phyloP scores from a whole-genome alignment of 192 early-diverging fungal genomes.

The Dimargaris xerosporica region DNA sequence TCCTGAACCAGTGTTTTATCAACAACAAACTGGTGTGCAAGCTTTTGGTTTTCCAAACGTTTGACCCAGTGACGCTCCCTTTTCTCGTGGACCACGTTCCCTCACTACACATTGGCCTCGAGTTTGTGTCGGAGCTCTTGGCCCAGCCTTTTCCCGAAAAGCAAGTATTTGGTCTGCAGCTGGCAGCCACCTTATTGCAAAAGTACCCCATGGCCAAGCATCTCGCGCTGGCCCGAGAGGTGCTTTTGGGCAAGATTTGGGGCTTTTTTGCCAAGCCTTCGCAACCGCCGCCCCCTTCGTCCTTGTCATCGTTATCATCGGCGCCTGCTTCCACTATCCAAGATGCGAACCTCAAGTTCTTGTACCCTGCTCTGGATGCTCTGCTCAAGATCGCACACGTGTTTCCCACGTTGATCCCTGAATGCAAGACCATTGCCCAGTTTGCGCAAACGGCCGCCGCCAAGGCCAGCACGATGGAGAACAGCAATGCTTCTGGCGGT shows the following conservation, averaged over 20 bases:
- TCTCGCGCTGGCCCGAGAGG: neutral
- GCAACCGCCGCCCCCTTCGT: no score
- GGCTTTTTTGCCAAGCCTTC: neutral
- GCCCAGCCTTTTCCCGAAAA: neutral
- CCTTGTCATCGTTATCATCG: no score
- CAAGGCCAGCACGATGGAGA: neutral
- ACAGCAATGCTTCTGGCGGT: neutral
- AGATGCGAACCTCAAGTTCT: no score
- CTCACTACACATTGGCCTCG: conserved; percentile 41
- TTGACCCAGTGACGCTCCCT: conserved; percentile 29
- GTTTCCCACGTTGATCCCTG: neutral
- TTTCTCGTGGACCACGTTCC: conserved; percentile 42
- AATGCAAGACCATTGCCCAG: neutral
- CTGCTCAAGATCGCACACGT: neutral
- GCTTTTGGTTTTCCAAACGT: conserved; percentile 44
- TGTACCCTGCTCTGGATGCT: neutral
- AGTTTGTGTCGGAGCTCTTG: conserved; percentile 41
- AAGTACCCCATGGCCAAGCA: conserved; percentile 7
- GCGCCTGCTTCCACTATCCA: no score
- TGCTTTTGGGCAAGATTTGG: neutral
- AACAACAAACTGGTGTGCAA: conserved; percentile 36
- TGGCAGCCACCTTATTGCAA: neutral
- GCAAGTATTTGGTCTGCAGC: neutral
- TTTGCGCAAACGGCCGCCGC: neutral
- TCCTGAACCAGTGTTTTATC: conserved; percentile 43